Evolutionary conservation across 1,284 basidiomycete genomes (phyloP).

Genomic region (Cutaneotrichosporon sp.): DNA sequence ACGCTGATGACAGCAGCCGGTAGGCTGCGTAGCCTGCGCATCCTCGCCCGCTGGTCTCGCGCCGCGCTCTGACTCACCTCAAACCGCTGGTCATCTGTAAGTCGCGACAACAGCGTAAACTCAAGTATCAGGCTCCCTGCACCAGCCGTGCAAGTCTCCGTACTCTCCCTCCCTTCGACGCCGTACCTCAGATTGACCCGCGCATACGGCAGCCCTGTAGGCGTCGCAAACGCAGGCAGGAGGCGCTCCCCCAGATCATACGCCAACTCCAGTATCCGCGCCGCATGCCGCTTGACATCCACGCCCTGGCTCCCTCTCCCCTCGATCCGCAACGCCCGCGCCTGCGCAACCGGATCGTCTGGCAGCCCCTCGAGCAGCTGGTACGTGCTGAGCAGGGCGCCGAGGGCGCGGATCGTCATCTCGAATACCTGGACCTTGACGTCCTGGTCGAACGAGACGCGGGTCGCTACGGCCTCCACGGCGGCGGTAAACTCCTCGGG

Average conservation of each 20-base stretch:
- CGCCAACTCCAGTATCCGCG: slow-evolving; percentile 66
- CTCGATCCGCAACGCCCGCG: slow-evolving; percentile 19
- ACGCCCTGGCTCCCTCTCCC: neutral
- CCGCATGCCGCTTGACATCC: slow-evolving; percentile 66
- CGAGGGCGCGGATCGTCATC: slow-evolving; percentile 81
- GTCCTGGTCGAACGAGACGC: slow-evolving; percentile 45
- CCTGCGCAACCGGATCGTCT: slow-evolving; percentile 37
- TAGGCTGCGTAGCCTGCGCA: no score
- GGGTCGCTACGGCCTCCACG: slow-evolving; percentile 29
- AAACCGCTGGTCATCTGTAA: slow-evolving; percentile 79
- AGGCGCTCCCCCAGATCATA: slow-evolving; percentile 76
- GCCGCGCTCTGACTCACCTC: slow-evolving; percentile 58
- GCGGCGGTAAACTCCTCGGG: slow-evolving; percentile 36
- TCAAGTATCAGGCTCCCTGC: slow-evolving; percentile 87
- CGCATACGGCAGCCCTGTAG: slow-evolving; percentile 83
- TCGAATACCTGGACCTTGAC: slow-evolving; percentile 49
- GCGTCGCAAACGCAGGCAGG: slow-evolving; percentile 79
- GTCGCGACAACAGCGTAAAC: slow-evolving; percentile 80
- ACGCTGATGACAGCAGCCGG: no score
- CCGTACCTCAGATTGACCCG: slow-evolving; percentile 56
- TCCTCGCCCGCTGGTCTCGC: slow-evolving; percentile 38
- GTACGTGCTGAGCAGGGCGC: slow-evolving; percentile 79
- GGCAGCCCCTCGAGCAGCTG: slow-evolving; percentile 57
- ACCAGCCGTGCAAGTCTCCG: slow-evolving; percentile 62
- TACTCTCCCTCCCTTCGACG: slow-evolving; percentile 35